Conservation (phyloP, 176 grass and related monocot species). For the Rhipidocladum racemiflorum region DNA sequence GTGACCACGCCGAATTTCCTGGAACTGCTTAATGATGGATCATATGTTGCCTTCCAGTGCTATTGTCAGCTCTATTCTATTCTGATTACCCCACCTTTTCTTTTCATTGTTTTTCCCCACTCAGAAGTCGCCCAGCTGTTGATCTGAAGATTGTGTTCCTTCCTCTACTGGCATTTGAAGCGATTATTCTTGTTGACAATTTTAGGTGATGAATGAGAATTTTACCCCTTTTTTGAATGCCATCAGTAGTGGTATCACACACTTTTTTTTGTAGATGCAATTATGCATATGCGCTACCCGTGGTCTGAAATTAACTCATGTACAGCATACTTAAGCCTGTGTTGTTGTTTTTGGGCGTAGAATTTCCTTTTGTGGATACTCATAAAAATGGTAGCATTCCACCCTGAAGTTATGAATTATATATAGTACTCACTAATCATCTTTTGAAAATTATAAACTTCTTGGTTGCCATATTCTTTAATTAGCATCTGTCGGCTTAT, state of each 20-base stretch:
- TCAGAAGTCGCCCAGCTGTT: conserved; percentile 45
- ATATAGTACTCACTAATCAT: too few species aligned
- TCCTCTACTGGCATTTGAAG: conserved; percentile 78
- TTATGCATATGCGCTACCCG: not conserved
- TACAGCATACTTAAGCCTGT: not conserved
- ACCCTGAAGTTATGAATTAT: not conserved
- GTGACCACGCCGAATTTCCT: not conserved
- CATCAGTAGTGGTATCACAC: not conserved
- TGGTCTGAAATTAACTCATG: not conserved
- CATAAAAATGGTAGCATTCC: conserved; percentile 4
- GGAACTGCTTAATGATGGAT: not conserved
- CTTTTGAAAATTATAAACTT: too few species aligned
- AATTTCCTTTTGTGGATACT: not conserved
- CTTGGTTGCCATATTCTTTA: too few species aligned
- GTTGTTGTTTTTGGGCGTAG: not conserved
- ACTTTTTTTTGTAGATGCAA: not conserved
- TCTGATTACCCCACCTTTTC: not conserved
- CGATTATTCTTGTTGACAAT: conserved; percentile 89
- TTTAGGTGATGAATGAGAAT: conserved; percentile 57
- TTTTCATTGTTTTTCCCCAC: conserved; percentile 21
- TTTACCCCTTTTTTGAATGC: not conserved
- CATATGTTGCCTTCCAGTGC: not conserved
- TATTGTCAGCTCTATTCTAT: not conserved
- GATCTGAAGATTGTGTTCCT: conserved; percentile 95
- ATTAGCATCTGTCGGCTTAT: too few species aligned